Evolutionary conservation across 2,329 filamentous ascomycete species (phyloP).

Genomic region (Pyricularia sp.): DNA sequence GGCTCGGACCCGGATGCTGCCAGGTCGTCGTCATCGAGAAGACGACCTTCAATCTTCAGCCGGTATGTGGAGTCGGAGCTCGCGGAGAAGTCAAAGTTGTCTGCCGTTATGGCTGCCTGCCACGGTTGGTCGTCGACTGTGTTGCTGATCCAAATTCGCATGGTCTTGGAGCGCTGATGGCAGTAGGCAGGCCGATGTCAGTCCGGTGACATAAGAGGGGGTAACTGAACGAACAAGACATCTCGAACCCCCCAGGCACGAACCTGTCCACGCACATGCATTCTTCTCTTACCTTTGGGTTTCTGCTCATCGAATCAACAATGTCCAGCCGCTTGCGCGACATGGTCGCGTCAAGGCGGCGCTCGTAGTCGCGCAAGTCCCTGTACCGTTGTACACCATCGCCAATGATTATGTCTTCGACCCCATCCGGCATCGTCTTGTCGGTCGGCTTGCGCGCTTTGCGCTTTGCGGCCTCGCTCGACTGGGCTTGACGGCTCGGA

Average conservation of each 20-base stretch:
- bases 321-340: slow-evolving; percentile 91
- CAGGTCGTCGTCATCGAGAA: slow-evolving; percentile 63
- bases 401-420: slow-evolving; percentile 74
- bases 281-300: slow-evolving; percentile 49
- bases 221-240: neutral
- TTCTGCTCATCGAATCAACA: slow-evolving; percentile 67
- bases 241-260: neutral
- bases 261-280: neutral
- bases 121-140: slow-evolving; percentile 90
- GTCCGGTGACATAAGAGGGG: neutral
- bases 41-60: slow-evolving; percentile 82
- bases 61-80: slow-evolving; percentile 72
- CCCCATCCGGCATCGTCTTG: slow-evolving; percentile 84
- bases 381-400: slow-evolving; percentile 77
- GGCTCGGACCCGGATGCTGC: slow-evolving; percentile 33
- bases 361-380: slow-evolving; percentile 77
- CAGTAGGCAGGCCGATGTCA: slow-evolving; percentile 4
- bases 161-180: slow-evolving; percentile 61
- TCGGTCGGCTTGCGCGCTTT: slow-evolving; percentile 87
- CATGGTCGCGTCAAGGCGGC: slow-evolving; percentile 82
- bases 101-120: slow-evolving; percentile 63
- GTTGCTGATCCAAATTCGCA: slow-evolving; percentile 93
- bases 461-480: slow-evolving; percentile 63
- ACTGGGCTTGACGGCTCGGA: slow-evolving; percentile 28
- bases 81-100: slow-evolving; percentile 74